These are phyloP conservation scores for Dictyostelium discoideum DNA, from an alignment of 78 protist genomes.

Conservation along the genomic window DNA sequence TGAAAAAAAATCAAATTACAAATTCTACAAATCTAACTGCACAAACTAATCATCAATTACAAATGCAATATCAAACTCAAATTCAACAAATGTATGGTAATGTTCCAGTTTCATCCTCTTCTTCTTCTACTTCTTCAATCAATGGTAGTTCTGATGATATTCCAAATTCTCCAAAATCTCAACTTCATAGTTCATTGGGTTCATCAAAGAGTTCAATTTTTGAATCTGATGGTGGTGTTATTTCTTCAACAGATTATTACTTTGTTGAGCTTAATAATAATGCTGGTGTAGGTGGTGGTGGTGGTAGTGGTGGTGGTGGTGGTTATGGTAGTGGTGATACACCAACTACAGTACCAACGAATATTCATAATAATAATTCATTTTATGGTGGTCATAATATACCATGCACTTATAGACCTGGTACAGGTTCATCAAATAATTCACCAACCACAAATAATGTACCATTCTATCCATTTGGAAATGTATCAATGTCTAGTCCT, in stretches of 20 bases:
- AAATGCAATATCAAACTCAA: constrained; percentile 1
- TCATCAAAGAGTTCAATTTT: background rate
- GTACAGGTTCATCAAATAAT: background rate
- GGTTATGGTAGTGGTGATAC: background rate
- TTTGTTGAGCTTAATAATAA: background rate
- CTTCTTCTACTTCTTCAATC: background rate
- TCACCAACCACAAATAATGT: background rate
- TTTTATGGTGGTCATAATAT: background rate
- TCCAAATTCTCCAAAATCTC: background rate
- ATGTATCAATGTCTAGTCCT: background rate
- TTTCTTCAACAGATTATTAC: constrained; percentile 11
- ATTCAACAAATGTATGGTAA: constrained; percentile 3
- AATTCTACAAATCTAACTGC: background rate
- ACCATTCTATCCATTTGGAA: background rate
- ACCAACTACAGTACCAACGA: background rate
- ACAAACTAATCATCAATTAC: background rate
- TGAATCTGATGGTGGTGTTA: background rate
- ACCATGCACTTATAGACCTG: background rate
- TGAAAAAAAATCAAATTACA: constrained; percentile 8
- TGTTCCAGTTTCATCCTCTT: background rate
- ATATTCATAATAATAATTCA: background rate
- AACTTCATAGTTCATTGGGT: background rate
- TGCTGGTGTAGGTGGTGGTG: background rate
- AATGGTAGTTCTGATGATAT: background rate
- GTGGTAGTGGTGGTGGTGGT: background rate